A percentile compares a stretch with the other conserved stretches of the same genome.
These are phyloP conservation scores for Tephrocybe sp. DNA, from an alignment of 768 basidiomycete genomes.

Conservation along the genomic window DNA sequence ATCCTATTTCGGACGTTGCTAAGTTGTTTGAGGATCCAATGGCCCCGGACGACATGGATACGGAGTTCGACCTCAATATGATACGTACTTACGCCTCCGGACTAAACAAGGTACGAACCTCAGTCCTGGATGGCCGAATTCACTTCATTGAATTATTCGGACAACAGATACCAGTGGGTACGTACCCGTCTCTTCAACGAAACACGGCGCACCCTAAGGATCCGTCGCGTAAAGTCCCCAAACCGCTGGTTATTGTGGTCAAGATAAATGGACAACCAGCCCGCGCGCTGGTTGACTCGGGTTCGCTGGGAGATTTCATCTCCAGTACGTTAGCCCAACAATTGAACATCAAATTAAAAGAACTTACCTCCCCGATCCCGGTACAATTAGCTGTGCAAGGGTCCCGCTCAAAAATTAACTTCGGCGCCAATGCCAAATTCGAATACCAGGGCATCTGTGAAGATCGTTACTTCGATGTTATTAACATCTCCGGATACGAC, in stretches of 20 bases:
- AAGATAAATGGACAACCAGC: constrained; percentile 31
- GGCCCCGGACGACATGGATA: no score
- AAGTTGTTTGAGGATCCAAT: no score
- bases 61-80: no score
- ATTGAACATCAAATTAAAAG: constrained; percentile 19
- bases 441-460: neutral
- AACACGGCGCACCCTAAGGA: constrained; percentile 23
- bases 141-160: neutral
- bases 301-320: constrained; percentile 41
- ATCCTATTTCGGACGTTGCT: no score
- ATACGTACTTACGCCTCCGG: no score
- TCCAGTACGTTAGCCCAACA: constrained; percentile 34
- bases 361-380: neutral
- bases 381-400: constrained; percentile 9
- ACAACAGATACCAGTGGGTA: constrained; percentile 1
- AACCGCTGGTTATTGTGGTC: constrained; percentile 30
- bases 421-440: constrained; percentile 1
- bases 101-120: no score
- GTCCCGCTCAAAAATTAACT: constrained; percentile 5
- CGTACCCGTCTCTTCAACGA: constrained; percentile 17
- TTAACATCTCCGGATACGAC: constrained; percentile 37
- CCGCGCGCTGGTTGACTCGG: constrained; percentile 33
- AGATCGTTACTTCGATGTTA: constrained; percentile 31
- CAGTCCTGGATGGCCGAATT: no score
- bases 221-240: constrained; percentile 19